phyloP scores from a whole-genome alignment of 306 rosid genomes.

The Prunus davidiana region DNA sequence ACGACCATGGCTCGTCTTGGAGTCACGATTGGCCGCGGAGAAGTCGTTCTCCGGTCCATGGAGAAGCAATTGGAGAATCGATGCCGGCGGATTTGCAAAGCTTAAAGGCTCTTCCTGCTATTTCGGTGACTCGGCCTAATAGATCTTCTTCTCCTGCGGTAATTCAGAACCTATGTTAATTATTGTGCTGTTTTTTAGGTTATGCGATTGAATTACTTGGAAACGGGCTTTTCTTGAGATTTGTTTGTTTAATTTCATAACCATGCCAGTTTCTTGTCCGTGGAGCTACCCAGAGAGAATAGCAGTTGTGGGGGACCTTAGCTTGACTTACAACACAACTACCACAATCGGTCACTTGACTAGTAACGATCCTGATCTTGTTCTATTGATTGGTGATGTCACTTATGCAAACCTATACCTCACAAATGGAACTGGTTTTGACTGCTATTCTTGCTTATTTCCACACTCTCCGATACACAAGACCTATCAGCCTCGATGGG shows the following conservation, averaged over 20 bases:
- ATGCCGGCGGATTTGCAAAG: too few species aligned
- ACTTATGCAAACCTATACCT: constrained; percentile 76
- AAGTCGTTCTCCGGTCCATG: too few species aligned
- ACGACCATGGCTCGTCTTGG: too few species aligned
- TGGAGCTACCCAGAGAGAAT: constrained; percentile 59
- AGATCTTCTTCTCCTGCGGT: too few species aligned
- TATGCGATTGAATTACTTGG: too few species aligned
- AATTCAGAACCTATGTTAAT: too few species aligned
- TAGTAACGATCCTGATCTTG: constrained; percentile 63
- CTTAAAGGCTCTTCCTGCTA: too few species aligned
- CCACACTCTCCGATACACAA: constrained; percentile 70
- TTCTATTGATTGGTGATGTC: constrained; percentile 74
- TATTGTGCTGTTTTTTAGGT: too few species aligned
- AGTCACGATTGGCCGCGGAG: too few species aligned
- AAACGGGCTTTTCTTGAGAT: too few species aligned
- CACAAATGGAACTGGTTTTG: constrained; percentile 79
- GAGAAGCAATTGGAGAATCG: too few species aligned
- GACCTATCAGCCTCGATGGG: constrained; percentile 93
- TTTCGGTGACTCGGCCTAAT: too few species aligned
- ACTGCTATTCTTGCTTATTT: constrained; percentile 78
- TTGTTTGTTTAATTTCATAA: constrained; percentile 35
- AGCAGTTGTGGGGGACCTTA: constrained; percentile 83
- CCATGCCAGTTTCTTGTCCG: constrained; percentile 65
- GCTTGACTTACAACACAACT: constrained; percentile 82
- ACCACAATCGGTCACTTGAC: constrained; percentile 63